Conservation (phyloP, 2,329 filamentous ascomycete species). For the Colletotrichum chrysophilum region DNA sequence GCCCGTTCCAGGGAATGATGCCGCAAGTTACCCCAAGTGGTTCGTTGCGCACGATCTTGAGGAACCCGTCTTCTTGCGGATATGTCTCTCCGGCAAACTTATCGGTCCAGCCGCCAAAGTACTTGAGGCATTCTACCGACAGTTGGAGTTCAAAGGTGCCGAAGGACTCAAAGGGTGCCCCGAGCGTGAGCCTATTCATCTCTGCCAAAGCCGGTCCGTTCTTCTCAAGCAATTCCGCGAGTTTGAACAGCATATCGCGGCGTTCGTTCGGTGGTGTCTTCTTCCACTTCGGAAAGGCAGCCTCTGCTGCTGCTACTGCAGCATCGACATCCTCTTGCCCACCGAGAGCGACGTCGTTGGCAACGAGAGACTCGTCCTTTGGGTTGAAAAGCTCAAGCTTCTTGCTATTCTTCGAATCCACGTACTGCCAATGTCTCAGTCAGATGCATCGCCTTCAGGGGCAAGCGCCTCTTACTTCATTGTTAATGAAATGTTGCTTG, state of each 20-base stretch:
- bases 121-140: slow-evolving; percentile 42
- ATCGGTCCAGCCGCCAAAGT: slow-evolving; percentile 27
- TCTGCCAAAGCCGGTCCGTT: slow-evolving; percentile 38
- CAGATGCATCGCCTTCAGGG: not conserved
- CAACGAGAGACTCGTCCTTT: slow-evolving; percentile 51
- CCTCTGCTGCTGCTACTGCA: slow-evolving; percentile 53
- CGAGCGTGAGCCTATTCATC: slow-evolving; percentile 50
- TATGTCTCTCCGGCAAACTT: slow-evolving; percentile 29
- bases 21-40: slow-evolving; percentile 30
- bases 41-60: slow-evolving; percentile 40
- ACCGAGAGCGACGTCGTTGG: slow-evolving; percentile 51
- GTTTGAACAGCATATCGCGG: slow-evolving; percentile 43
- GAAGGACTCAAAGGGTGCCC: slow-evolving; percentile 47
- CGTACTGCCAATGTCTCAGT: slow-evolving; percentile 31
- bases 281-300: slow-evolving; percentile 50
- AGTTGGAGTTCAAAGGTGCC: slow-evolving; percentile 46
- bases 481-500: slow-evolving; percentile 43
- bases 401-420: slow-evolving; percentile 46
- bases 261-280: slow-evolving; percentile 39
- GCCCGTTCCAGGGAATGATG: slow-evolving; percentile 46
- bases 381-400: slow-evolving; percentile 56
- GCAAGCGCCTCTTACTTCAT: slow-evolving; percentile 29
- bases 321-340: slow-evolving; percentile 51
- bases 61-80: slow-evolving; percentile 47
- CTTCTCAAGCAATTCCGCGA: slow-evolving; percentile 48